Conservation (phyloP, 139 green algal species). For the Chlorella sorokiniana region DNA sequence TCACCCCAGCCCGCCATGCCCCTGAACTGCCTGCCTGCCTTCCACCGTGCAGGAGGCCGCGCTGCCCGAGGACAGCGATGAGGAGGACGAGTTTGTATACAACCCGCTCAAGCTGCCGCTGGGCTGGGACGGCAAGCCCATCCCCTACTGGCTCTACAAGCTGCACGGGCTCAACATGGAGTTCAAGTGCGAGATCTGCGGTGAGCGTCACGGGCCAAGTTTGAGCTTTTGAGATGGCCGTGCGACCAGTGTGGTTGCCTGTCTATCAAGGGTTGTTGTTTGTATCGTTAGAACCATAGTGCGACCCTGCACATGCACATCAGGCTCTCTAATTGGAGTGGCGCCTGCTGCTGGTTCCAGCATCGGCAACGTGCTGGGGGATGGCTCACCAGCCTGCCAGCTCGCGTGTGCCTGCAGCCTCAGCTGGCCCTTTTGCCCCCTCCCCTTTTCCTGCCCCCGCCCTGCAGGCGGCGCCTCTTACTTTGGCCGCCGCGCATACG, state of each 20-base stretch:
- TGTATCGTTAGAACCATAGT: neutral
- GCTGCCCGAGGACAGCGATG: conserved; percentile 65
- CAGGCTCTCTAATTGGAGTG: no score
- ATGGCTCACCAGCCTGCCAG: no score
- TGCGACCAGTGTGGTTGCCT: neutral
- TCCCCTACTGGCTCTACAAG: conserved; percentile 99
- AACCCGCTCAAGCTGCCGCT: conserved; percentile 99
- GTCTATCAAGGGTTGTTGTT: neutral
- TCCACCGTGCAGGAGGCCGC: conserved; percentile 30
- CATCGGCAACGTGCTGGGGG: no score
- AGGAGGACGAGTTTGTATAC: conserved; percentile 94
- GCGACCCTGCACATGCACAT: neutral
- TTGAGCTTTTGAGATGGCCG: neutral
- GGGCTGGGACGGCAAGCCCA: conserved; percentile 99
- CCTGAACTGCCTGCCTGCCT: no score
- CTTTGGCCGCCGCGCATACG: conserved; percentile 93
- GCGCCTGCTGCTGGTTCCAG: no score
- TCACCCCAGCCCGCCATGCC: no score
- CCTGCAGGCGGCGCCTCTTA: conserved; percentile 73
- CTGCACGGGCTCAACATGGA: conserved; percentile 96
- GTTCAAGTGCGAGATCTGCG: conserved; percentile 98
- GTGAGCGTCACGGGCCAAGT: conserved; percentile 38
- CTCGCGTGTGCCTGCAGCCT: no score
- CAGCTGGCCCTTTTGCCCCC: no score
- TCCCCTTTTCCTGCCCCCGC: neutral